Percentiles rank a stretch among this genome's conserved stretches.
Evolutionary conservation across 495 filamentous ascomycete genomes (phyloP).

Genomic region (Talaromyces stipitatus): DNA sequence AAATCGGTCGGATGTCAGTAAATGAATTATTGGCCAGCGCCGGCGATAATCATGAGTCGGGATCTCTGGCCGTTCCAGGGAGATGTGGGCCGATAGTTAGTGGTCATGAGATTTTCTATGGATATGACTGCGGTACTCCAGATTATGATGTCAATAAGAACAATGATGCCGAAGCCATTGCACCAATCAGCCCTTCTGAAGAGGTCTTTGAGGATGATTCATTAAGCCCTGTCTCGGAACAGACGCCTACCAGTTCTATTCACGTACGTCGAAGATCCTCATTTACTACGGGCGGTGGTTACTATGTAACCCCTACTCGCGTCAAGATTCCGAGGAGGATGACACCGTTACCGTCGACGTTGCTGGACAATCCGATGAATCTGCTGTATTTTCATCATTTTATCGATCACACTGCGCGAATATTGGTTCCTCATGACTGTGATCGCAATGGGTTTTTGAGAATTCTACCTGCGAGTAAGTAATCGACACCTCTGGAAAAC

Average conservation of each 20-base stretch:
- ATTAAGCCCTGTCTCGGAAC: constrained; percentile 1
- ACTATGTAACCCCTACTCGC: constrained; percentile 61
- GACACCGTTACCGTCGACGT: constrained; percentile 57
- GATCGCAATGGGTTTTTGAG: constrained; percentile 65
- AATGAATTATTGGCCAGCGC: constrained; percentile 31
- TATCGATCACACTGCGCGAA: constrained; percentile 67
- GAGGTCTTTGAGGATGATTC: constrained; percentile 13
- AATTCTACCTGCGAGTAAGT: constrained; percentile 62
- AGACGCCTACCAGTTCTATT: constrained; percentile 33
- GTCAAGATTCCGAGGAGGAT: constrained; percentile 60
- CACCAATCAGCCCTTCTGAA: constrained; percentile 14
- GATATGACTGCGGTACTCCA: constrained; percentile 58
- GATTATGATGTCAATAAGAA: constrained; percentile 64
- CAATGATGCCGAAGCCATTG: constrained; percentile 53
- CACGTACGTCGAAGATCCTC: constrained; percentile 38
- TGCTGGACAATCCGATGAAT: constrained; percentile 72
- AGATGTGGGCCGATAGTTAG: neutral
- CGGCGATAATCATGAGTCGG: constrained; percentile 6
- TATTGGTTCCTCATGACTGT: constrained; percentile 71
- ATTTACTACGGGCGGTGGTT: constrained; percentile 48
- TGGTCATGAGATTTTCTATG: constrained; percentile 33
- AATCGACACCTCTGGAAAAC: neutral
- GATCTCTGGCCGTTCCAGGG: neutral
- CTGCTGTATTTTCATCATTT: constrained; percentile 73
- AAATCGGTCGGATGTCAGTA: constrained; percentile 24